Conservation (phyloP, 495 filamentous ascomycete species). For the Talaromyces ruber region DNA sequence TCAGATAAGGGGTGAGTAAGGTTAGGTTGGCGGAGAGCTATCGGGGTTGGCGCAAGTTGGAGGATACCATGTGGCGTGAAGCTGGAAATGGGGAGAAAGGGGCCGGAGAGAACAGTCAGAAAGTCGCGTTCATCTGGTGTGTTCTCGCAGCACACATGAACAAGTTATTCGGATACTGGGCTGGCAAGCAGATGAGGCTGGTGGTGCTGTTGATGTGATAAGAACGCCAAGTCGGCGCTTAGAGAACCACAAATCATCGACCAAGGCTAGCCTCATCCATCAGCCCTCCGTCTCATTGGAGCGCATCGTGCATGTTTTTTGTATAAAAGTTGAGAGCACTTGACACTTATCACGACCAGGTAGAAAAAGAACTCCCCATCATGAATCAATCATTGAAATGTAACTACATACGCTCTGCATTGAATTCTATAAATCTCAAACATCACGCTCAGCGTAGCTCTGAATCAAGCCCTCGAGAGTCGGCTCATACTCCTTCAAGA, state of each 20-base stretch:
- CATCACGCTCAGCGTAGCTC: constrained; percentile 77
- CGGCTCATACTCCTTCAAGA: constrained; percentile 82
- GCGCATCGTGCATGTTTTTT: neutral
- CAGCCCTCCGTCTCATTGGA: neutral
- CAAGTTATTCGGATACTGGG: neutral
- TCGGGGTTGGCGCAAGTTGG: neutral
- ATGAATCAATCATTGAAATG: too few species aligned
- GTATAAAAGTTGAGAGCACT: too few species aligned
- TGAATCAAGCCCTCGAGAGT: constrained; percentile 78
- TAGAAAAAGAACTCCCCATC: too few species aligned
- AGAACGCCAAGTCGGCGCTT: constrained; percentile 1
- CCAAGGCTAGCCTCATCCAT: neutral
- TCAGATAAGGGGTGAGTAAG: constrained; percentile 1
- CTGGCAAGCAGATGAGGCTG: neutral
- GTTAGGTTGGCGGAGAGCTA: neutral
- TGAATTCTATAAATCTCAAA: constrained; percentile 20
- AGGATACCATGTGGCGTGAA: neutral
- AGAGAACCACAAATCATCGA: neutral
- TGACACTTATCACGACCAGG: too few species aligned
- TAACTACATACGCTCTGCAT: neutral
- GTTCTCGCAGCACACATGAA: neutral
- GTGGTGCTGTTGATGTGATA: neutral
- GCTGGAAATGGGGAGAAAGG: neutral
- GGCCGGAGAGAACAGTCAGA: neutral
- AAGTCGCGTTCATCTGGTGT: neutral